Evolutionary conservation across 176 grass and related monocot species (phyloP).

Genomic region (sorghum (Sorghum bicolor)): DNA sequence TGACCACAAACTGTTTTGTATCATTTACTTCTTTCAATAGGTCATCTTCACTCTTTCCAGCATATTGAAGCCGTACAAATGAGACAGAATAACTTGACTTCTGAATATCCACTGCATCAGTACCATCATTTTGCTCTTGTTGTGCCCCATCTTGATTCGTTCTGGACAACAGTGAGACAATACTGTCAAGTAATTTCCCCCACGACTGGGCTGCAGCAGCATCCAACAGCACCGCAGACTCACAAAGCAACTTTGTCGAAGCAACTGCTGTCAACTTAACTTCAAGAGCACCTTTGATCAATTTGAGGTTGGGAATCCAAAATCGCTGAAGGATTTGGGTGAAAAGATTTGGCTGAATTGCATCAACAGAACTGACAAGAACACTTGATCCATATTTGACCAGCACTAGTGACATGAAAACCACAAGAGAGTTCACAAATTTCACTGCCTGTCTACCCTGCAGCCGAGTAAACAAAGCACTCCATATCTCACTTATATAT

Average conservation of each 20-base stretch:
- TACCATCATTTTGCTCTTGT: slow-evolving; percentile 56
- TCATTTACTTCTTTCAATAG: slow-evolving; percentile 90
- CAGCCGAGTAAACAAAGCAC: slow-evolving; percentile 56
- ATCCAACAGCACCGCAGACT: slow-evolving; percentile 67
- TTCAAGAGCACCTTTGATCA: slow-evolving; percentile 82
- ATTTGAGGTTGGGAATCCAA: slow-evolving; percentile 82
- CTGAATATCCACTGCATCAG: slow-evolving; percentile 56
- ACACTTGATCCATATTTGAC: slow-evolving; percentile 72
- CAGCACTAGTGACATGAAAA: slow-evolving; percentile 85
- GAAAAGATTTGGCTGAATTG: slow-evolving; percentile 69
- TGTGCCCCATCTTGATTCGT: slow-evolving; percentile 60
- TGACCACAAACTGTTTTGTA: slow-evolving; percentile 77
- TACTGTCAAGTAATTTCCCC: slow-evolving; percentile 87
- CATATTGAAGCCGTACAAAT: slow-evolving; percentile 88
- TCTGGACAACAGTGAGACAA: slow-evolving; percentile 59
- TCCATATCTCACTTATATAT: slow-evolving; percentile 77
- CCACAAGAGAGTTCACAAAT: slow-evolving; percentile 82
- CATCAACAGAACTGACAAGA: slow-evolving; percentile 67
- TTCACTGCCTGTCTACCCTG: slow-evolving; percentile 70
- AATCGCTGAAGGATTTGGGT: slow-evolving; percentile 68
- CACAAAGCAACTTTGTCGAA: slow-evolving; percentile 87
- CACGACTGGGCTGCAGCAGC: slow-evolving; percentile 56
- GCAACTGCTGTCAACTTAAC: slow-evolving; percentile 82
- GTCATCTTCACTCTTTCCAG: slow-evolving; percentile 85
- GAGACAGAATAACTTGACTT: slow-evolving; percentile 75